Evolutionary conservation across 2,329 filamentous ascomycete species (phyloP).

Genomic region (Fusarium poae): DNA sequence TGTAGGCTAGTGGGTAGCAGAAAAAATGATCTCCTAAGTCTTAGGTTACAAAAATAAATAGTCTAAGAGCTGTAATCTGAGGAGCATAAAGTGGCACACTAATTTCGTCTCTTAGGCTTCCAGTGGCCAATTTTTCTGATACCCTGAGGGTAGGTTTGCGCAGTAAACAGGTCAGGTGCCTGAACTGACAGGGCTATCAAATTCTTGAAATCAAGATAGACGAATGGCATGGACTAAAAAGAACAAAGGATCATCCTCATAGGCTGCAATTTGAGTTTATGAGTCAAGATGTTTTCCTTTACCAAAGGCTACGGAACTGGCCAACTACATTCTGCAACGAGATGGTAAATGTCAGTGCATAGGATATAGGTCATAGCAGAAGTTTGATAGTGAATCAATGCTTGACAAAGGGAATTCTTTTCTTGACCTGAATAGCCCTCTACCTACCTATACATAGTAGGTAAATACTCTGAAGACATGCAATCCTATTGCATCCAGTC

Average conservation of each 20-base stretch:
- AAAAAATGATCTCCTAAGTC: too few species aligned
- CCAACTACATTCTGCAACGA: neutral
- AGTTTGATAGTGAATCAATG: constrained; percentile 22
- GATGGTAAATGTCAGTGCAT: neutral
- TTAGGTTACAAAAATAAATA: too few species aligned
- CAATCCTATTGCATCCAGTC: neutral
- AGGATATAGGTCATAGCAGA: constrained; percentile 8
- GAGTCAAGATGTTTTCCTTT: neutral
- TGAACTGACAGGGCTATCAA: constrained; percentile 5
- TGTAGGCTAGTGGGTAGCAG: too few species aligned
- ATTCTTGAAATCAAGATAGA: constrained; percentile 14
- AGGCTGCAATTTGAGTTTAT: neutral
- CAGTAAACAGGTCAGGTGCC: constrained; percentile 2
- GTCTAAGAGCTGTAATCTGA: too few species aligned
- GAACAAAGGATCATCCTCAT: neutral
- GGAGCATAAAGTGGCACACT: too few species aligned
- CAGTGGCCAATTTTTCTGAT: too few species aligned
- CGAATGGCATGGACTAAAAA: neutral
- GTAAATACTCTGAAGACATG: too few species aligned
- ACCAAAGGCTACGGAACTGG: neutral
- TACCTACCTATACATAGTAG: too few species aligned
- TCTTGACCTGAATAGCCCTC: neutral
- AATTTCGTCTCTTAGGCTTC: too few species aligned
- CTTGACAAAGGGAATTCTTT: neutral
- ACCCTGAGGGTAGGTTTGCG: constrained; percentile 4